phyloP scores from a whole-genome alignment of 208 protist genomes.

The Trypanosoma congolense region DNA sequence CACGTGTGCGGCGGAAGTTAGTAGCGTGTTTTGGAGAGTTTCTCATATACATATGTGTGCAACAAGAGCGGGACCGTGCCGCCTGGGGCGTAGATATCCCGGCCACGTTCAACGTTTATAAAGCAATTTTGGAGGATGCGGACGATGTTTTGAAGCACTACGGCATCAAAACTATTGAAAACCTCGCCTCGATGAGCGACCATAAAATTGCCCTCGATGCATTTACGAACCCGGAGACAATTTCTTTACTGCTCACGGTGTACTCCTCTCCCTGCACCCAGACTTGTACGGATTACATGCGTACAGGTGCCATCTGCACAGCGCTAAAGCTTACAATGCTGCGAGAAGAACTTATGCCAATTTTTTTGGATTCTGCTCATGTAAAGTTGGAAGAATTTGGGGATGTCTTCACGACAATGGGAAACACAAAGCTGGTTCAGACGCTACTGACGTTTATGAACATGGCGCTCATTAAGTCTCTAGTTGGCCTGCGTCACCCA shows the following conservation, averaged over 20 bases:
- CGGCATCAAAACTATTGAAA: constrained; percentile 87
- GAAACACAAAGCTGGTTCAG: constrained; percentile 57
- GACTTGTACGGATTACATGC: constrained; percentile 73
- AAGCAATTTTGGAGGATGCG: constrained; percentile 38
- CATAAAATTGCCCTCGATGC: constrained; percentile 35
- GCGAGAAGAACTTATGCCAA: constrained; percentile 54
- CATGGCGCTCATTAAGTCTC: constrained; percentile 46
- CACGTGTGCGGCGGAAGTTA: constrained; percentile 62
- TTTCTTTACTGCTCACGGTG: constrained; percentile 60
- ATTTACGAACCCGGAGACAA: constrained; percentile 48
- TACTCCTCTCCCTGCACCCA: constrained; percentile 41
- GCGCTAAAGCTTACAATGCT: constrained; percentile 68
- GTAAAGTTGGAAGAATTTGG: constrained; percentile 49
- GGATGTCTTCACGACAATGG: constrained; percentile 30
- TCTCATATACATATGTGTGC: constrained; percentile 85
- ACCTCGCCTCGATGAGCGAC: constrained; percentile 69
- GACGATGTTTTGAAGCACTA: constrained; percentile 89
- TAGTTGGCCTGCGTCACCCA: constrained; percentile 50
- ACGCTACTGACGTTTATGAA: constrained; percentile 76
- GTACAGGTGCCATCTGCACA: constrained; percentile 72
- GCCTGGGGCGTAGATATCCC: constrained; percentile 50
- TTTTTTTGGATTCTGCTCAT: constrained; percentile 43
- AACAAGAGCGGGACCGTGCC: constrained; percentile 50
- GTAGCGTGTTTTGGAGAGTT: constrained; percentile 85
- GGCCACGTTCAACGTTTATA: constrained; percentile 39